A percentile compares a stretch with the other conserved stretches of the same genome.
phyloP scores from a whole-genome alignment of 768 basidiomycete species.

The Mycena amicta region DNA sequence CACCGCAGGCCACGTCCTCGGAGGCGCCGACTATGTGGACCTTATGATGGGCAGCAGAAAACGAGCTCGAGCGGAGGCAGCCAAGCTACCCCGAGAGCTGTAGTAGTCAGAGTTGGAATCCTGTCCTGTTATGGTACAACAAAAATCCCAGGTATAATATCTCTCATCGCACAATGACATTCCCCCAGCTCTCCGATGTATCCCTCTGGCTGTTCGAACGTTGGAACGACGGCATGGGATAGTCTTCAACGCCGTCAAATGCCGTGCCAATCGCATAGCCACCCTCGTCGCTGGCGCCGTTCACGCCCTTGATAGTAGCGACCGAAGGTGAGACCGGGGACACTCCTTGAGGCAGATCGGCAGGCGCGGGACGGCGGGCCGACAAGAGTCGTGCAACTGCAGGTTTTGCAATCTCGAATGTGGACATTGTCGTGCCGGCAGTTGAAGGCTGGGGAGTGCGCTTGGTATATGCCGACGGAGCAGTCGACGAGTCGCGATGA shows the following conservation, averaged over 20 bases:
- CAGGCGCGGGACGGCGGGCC: constrained; percentile 6
- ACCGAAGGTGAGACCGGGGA: constrained; percentile 6
- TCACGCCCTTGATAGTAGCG: neutral
- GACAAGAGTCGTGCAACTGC: constrained; percentile 12
- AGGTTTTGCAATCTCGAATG: constrained; percentile 18
- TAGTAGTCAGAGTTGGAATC: constrained; percentile 1
- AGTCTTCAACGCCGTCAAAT: neutral
- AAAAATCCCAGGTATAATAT: neutral
- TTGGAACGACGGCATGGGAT: neutral
- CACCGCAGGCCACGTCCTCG: constrained; percentile 50
- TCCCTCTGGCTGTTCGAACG: constrained; percentile 2
- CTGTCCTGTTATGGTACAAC: neutral
- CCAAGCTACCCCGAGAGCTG: constrained; percentile 52
- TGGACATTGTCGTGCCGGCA: constrained; percentile 12
- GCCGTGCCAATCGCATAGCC: neutral
- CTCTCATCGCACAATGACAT: neutral
- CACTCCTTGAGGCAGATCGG: constrained; percentile 4
- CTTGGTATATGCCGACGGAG: constrained; percentile 14
- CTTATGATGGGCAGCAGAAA: constrained; percentile 72
- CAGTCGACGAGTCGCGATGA: constrained; percentile 28
- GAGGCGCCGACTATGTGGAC: constrained; percentile 76
- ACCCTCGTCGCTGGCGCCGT: neutral
- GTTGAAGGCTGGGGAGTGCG: constrained; percentile 12
- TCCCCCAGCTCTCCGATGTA: constrained; percentile 15
- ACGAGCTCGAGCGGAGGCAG: constrained; percentile 66